Evolutionary conservation across 129 eudicot species (phyloP).

Genomic region (Silybum marianum): DNA sequence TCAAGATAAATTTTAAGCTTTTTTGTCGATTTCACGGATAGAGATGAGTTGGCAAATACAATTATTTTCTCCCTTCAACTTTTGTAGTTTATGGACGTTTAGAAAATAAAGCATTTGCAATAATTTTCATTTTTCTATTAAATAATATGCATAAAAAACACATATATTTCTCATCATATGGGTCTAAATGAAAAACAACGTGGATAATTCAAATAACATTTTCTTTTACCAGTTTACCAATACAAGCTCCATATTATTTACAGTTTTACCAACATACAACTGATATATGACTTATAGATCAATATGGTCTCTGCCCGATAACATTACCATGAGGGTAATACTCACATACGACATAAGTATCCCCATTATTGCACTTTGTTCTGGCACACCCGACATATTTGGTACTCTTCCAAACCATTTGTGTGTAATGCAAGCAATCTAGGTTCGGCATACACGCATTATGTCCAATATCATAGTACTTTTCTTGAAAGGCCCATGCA

Average conservation of each 20-base stretch:
- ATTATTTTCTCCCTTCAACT: too few relatives aligned
- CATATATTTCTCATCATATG: neutral
- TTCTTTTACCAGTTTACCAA: neutral
- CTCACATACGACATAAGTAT: conserved; percentile 11
- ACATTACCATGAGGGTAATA: conserved; percentile 21
- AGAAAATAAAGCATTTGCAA: too few relatives aligned
- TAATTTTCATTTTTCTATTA: neutral
- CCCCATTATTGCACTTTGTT: conserved; percentile 10
- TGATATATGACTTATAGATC: neutral
- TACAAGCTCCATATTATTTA: neutral
- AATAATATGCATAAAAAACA: neutral
- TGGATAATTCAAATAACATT: neutral
- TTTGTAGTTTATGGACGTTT: too few relatives aligned
- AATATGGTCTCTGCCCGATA: conserved; percentile 7
- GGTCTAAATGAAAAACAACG: too few relatives aligned
- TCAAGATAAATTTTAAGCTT: too few relatives aligned
- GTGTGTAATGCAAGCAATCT: conserved; percentile 19
- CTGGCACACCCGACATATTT: conserved; percentile 15
- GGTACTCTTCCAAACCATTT: conserved; percentile 1
- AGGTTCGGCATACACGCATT: conserved; percentile 2
- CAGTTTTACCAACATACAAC: neutral
- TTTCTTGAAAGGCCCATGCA: conserved; percentile 14
- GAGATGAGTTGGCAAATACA: too few relatives aligned
- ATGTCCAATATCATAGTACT: neutral
- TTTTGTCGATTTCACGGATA: too few relatives aligned